Base-by-base conservation (phyloP, 805 yeast genomes). In the Pichia kluyveri region DNA sequence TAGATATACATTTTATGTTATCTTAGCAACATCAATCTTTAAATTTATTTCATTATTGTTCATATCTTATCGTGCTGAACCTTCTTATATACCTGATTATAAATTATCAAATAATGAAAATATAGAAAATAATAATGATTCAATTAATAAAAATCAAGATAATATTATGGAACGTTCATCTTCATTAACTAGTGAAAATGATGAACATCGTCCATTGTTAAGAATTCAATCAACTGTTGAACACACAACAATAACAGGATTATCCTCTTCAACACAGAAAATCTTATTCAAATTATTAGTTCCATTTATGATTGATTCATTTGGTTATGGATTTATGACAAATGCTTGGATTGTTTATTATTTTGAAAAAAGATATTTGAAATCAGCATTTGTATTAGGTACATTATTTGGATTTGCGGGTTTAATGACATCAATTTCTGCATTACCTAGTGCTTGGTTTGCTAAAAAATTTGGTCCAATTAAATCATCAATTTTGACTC, bases 291-390 rank as follows among this genome's bases (percentile, higher is more conserved):
- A 73, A 45, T 66, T 83, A 6, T 63, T 82, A 26, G 61, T 74
- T 8, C 72, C 83, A 17, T 90, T 89, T 60, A 86, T 86, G 80
- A 59, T 86, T 31, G 97, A 89, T 63, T 87, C 96, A 1, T 72
- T 89, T 44, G 96, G 95, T 0, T 80, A 79, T 53, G 96, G 96
- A 1, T 84, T 89, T 63, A 84, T 88, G 88, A 82, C 95, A 2
- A 71, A 81, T 41, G 83, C 96, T 1, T 90, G 96, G 96, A 73
- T 84, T 40, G 87, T 88, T 38, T 89, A 83, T 61, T 89, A 86
- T 65, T 82, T 86, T 69, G 76, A 79, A 48, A 73, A 72, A 36
- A 63, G 69, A 14, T 88, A 82, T 56, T 54, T 62, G 2, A 65
- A 79, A 30, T 62, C 80, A 1, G 79, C 89, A 4, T 66, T 81